Conservation (phyloP, 768 basidiomycete genomes). For the Chlorophyllum brunneum region DNA sequence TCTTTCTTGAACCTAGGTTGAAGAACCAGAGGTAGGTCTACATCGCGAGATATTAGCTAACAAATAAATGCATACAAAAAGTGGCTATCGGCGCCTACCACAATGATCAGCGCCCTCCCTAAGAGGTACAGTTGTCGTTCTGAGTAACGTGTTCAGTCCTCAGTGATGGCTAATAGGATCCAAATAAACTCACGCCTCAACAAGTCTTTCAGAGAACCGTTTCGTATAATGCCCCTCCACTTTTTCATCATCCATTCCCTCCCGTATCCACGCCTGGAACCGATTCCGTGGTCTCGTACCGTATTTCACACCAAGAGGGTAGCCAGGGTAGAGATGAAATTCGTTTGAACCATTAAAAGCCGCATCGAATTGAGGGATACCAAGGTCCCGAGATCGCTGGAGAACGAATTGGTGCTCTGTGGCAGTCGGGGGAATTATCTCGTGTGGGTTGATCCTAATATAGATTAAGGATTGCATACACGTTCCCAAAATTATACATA, state of each 20-base stretch:
- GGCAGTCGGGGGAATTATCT: slow-evolving; percentile 27
- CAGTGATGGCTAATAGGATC: not conserved
- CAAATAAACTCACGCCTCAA: slow-evolving; percentile 46
- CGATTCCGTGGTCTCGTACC: slow-evolving; percentile 39
- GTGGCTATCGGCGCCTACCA: slow-evolving; percentile 28
- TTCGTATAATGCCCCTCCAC: slow-evolving; percentile 58
- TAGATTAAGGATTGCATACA: no score
- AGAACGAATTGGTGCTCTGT: not conserved
- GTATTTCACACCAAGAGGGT: slow-evolving; percentile 38
- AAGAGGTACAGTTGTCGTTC: slow-evolving; percentile 55
- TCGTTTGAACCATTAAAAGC: slow-evolving; percentile 16
- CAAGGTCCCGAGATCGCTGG: slow-evolving; percentile 31
- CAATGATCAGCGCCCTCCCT: slow-evolving; percentile 45
- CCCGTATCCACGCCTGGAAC: slow-evolving; percentile 35
- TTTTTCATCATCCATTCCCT: slow-evolving; percentile 24
- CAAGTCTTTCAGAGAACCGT: slow-evolving; percentile 31
- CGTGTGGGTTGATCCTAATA: slow-evolving; percentile 57
- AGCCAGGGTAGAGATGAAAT: slow-evolving; percentile 38
- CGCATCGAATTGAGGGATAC: slow-evolving; percentile 46
- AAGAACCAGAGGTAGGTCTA: slow-evolving; percentile 42
- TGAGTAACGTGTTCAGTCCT: slow-evolving; percentile 19
- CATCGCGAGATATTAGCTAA: not conserved
- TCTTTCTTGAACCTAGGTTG: slow-evolving; percentile 25
- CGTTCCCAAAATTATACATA: no score
- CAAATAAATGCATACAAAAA: not conserved